phyloP scores from a whole-genome alignment of 208 protist species.

The Trypanosoma congolense region DNA sequence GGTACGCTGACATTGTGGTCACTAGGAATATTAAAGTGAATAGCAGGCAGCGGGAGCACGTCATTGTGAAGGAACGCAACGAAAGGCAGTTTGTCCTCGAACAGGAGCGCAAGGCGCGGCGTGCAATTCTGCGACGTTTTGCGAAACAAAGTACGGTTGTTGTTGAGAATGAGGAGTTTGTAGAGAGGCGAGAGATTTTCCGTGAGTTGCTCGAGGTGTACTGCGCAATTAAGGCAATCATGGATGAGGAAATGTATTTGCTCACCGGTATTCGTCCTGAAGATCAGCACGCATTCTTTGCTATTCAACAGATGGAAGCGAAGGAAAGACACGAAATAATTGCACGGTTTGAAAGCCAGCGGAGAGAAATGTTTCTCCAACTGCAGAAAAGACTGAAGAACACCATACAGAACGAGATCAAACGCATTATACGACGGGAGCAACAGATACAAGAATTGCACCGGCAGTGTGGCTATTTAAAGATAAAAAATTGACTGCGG shows the following conservation, averaged over 20 bases:
- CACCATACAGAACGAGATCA: slow-evolving; percentile 21
- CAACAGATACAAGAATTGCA: neutral
- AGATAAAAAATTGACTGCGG: neutral
- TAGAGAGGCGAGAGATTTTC: slow-evolving; percentile 24
- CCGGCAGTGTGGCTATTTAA: neutral
- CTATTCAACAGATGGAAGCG: slow-evolving; percentile 16
- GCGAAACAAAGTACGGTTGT: neutral
- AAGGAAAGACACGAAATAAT: slow-evolving; percentile 12
- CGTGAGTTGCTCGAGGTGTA: slow-evolving; percentile 14
- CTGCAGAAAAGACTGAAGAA: slow-evolving; percentile 2
- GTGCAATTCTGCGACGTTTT: neutral
- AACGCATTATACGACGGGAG: neutral
- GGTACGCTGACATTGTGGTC: neutral
- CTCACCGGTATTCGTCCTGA: slow-evolving; percentile 10
- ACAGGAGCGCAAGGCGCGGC: neutral
- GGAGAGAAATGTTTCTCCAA: neutral
- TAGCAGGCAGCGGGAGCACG: neutral
- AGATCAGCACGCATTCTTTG: slow-evolving; percentile 4
- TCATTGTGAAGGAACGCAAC: slow-evolving; percentile 7
- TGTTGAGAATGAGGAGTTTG: slow-evolving; percentile 25
- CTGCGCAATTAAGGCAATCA: slow-evolving; percentile 7
- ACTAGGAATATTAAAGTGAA: neutral
- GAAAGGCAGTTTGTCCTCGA: neutral
- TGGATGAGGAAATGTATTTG: slow-evolving; percentile 7
- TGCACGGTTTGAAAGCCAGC: slow-evolving; percentile 3